Evolutionary conservation across 2,329 filamentous ascomycete species (phyloP).

Genomic region (Claviceps pusilla): DNA sequence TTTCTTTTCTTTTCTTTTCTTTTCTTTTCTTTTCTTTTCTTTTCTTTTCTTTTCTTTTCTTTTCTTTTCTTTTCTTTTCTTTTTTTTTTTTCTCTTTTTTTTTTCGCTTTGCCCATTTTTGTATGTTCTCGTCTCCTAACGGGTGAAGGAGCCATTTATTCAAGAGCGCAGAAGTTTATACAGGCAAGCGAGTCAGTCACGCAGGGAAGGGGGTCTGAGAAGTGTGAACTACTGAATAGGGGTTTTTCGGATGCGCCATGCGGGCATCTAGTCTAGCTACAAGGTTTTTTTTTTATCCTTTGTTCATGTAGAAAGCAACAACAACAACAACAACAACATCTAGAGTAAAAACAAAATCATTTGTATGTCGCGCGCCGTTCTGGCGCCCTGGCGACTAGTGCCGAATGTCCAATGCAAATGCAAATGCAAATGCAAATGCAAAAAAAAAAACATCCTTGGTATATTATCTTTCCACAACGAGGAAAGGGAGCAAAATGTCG

Average conservation of each 20-base stretch:
- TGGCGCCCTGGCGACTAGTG: background rate
- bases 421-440: background rate
- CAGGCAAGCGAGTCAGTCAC: background rate
- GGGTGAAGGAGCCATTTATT: too few relatives aligned
- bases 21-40: too few relatives aligned
- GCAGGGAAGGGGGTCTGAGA: background rate
- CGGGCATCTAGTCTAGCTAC: conserved; percentile 1
- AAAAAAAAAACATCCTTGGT: background rate
- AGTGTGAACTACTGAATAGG: background rate
- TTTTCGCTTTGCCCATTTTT: too few relatives aligned
- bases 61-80: too few relatives aligned
- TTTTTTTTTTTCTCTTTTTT: too few relatives aligned
- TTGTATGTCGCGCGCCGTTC: background rate
- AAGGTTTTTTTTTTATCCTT: background rate
- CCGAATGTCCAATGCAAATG: background rate
- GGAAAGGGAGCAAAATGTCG: background rate
- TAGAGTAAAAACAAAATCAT: background rate
- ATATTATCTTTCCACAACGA: background rate
- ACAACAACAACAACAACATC: background rate
- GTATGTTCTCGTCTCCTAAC: too few relatives aligned
- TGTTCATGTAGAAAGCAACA: background rate
- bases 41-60: too few relatives aligned
- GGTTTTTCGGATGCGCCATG: background rate
- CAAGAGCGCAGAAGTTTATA: background rate
- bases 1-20: too few relatives aligned